These are phyloP conservation scores for Pseudogymnoascus sp. DNA, from an alignment of 2,329 filamentous ascomycete species.

Conservation along the genomic window DNA sequence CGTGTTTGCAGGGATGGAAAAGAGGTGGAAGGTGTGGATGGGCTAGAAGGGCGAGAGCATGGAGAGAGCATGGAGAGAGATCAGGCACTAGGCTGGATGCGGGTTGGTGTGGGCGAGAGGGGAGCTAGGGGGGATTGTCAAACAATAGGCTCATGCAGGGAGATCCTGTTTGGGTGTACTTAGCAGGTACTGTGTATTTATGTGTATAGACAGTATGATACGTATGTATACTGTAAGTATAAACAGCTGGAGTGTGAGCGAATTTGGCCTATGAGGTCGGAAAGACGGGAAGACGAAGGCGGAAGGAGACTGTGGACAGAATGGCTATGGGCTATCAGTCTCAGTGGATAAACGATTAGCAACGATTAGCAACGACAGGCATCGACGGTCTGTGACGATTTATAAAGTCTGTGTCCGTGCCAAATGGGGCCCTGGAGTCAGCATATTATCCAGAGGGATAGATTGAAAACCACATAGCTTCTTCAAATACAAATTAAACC, in stretches of 20 bases:
- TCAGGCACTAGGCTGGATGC: not conserved
- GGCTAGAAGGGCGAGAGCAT: not conserved
- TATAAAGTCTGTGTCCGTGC: not conserved
- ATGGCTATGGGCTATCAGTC: not conserved
- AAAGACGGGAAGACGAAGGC: not conserved
- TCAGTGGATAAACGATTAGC: not conserved
- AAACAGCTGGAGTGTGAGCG: not conserved
- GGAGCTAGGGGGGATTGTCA: not conserved
- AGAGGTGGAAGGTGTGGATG: not conserved
- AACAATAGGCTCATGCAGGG: constrained; percentile 7
- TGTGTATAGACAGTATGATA: not conserved
- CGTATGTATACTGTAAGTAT: not conserved
- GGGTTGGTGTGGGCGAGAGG: not conserved
- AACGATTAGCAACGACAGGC: not conserved
- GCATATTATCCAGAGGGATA: not conserved
- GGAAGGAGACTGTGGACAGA: not conserved
- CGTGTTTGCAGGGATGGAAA: not conserved
- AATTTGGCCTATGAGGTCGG: not conserved
- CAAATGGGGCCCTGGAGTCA: not conserved
- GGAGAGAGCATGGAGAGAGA: not conserved
- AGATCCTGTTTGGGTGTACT: not conserved
- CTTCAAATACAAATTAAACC: no score
- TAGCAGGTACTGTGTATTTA: not conserved
- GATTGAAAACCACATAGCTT: not conserved
- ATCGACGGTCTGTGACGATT: not conserved